These are phyloP conservation scores for Ceratobasidium sp. DNA, from an alignment of 1,284 basidiomycete species.

Conservation along the genomic window DNA sequence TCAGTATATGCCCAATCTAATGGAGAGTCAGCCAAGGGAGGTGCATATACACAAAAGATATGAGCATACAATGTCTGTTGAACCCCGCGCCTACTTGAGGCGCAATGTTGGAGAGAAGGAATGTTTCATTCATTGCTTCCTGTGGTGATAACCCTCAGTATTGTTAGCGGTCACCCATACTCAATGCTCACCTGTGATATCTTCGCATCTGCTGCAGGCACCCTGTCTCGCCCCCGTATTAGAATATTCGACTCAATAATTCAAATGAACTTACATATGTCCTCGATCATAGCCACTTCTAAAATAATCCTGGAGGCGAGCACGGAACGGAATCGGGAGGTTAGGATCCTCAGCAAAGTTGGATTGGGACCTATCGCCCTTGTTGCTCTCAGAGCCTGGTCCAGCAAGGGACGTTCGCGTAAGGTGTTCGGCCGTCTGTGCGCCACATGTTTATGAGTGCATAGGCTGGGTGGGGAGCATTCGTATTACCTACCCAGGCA, in stretches of 20 bases:
- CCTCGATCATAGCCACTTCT: conserved; percentile 95
- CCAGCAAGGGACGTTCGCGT: conserved; percentile 76
- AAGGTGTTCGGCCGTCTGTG: conserved; percentile 90
- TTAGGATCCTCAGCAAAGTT: conserved; percentile 87
- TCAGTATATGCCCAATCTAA: conserved; percentile 97
- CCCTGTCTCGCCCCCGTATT: conserved; percentile 65
- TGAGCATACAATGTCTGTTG: conserved; percentile 88
- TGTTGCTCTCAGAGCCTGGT: conserved; percentile 56
- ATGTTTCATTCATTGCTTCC: conserved; percentile 97
- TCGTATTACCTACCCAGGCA: conserved; percentile 77
- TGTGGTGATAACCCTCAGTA: conserved; percentile 58
- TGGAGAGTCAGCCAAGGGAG: neutral
- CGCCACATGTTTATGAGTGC: conserved; percentile 27
- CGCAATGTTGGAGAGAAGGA: conserved; percentile 94
- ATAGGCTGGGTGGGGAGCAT: neutral
- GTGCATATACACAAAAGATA: neutral
- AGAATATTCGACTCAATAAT: neutral
- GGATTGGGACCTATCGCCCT: conserved; percentile 81
- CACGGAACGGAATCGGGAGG: conserved; percentile 84
- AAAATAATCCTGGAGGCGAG: conserved; percentile 91
- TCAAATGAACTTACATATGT: conserved; percentile 79
- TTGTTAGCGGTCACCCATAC: neutral
- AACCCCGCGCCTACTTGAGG: conserved; percentile 98
- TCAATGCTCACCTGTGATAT: conserved; percentile 71
- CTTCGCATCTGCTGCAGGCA: conserved; percentile 98